Base-by-base conservation (phyloP, 495 filamentous ascomycete genomes). In the Penicillium waksmanii region DNA sequence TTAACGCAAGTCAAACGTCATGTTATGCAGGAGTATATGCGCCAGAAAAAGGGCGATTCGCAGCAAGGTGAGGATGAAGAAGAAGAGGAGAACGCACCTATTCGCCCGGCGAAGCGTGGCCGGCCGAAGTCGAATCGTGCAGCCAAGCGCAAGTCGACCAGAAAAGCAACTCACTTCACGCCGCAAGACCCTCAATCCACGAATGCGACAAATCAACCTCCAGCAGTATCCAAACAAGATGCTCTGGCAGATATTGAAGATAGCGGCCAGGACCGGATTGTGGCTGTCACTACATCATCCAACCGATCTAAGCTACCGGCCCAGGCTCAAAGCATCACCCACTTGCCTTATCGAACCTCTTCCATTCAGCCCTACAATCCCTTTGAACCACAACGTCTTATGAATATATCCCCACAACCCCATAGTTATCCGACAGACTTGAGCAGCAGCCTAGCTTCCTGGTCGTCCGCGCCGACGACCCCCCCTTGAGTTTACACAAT, bases 21-120 rank as follows among this genome's bases (percentile, higher is more conserved):
- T 76, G 77, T 79, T 3, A 79, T 78, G 77, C 73, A 79, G 57
- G 74, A 79, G 38, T 78, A 73, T 60, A 77, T 78, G 68, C 76
- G 75, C 38, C 75, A 78, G 49, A 79, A 78, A 58, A 70, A 70
- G 40, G 58, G 67, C 5, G 50, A 42, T 12, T 25, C 58, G 17
- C 73, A 63, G 12, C 61, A 68, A 5, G 67, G 65, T 33, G 64
- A 69, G 8, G 67, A 63, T 35, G 64, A 72, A 15, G 55, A 56
- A 5, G 60, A 66, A 40, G 60, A 64, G 36, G 63, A 67, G 19
- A 11, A 27, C 5, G 23, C 6, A 10, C n/a, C 27, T 6, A 25
- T 19, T 13, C 43, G n/a, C 9, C 60, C 50, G 34, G 27, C 56
- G 3, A 64, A 65, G 38, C 64, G 61, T 27, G 68, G 66, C 11